These are phyloP conservation scores for Rhodotorula mucilaginosa DNA, from an alignment of 1,284 basidiomycete species.

Conservation along the genomic window DNA sequence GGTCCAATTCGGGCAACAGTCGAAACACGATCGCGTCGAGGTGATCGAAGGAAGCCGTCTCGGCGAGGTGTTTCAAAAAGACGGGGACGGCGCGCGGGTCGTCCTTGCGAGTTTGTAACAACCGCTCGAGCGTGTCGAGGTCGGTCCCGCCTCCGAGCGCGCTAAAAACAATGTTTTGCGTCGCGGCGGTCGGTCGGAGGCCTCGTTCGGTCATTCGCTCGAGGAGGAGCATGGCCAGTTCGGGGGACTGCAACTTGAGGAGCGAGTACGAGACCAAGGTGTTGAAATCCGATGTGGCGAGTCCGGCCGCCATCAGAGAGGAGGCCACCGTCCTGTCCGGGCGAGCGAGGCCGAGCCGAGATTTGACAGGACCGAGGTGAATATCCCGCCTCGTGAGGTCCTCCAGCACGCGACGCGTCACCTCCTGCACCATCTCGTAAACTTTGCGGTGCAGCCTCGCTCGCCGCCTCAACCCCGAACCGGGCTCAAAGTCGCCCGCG, in stretches of 20 bases:
- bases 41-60: neutral
- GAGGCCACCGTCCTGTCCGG: neutral
- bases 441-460: slow-evolving; percentile 12
- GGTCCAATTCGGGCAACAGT: slow-evolving; percentile 36
- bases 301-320: neutral
- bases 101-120: neutral
- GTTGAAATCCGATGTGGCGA: slow-evolving; percentile 21
- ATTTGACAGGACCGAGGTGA: neutral
- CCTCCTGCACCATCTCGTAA: slow-evolving; percentile 19
- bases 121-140: neutral
- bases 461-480: neutral
- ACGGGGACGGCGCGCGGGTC: slow-evolving; percentile 15
- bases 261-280: slow-evolving; percentile 29
- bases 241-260: slow-evolving; percentile 22
- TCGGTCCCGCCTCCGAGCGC: neutral
- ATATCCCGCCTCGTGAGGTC: slow-evolving; percentile 7
- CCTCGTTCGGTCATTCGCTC: slow-evolving; percentile 11
- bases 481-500: slow-evolving; percentile 1
- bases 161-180: slow-evolving; percentile 27
- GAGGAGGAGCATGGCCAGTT: slow-evolving; percentile 26
- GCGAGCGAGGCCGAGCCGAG: neutral
- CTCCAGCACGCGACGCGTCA: slow-evolving; percentile 20
- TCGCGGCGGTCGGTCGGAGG: slow-evolving; percentile 15
- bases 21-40: slow-evolving; percentile 29
- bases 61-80: slow-evolving; percentile 14